Percentiles rank a stretch among this genome's conserved stretches.
Evolutionary conservation across 2,329 filamentous ascomycete species (phyloP).

Genomic region (Elsinoe arachidis): DNA sequence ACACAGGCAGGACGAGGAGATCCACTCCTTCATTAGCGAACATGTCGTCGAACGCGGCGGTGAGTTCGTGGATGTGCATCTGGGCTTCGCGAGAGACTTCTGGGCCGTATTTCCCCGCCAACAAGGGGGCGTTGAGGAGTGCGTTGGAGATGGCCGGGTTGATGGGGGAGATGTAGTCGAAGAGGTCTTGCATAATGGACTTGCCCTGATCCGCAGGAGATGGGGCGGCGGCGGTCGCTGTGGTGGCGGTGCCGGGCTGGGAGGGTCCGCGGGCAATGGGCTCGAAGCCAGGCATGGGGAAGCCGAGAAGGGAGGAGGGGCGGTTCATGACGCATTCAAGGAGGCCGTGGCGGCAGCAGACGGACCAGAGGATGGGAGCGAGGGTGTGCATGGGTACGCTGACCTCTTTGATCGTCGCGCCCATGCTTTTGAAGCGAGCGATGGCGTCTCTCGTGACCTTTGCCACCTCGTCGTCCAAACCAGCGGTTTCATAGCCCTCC

Average conservation of each 20-base stretch:
- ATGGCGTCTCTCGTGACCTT: slow-evolving; percentile 31
- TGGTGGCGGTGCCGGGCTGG: background rate
- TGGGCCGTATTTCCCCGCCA: slow-evolving; percentile 25
- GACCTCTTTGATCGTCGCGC: slow-evolving; percentile 38
- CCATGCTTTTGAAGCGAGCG: slow-evolving; percentile 32
- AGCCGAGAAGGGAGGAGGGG: slow-evolving; percentile 23
- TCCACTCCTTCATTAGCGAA: slow-evolving; percentile 36
- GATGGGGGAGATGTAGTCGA: slow-evolving; percentile 34
- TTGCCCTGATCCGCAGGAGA: background rate
- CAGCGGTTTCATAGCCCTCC: slow-evolving; percentile 35
- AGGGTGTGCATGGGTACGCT: slow-evolving; percentile 41
- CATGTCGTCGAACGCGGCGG: slow-evolving; percentile 38
- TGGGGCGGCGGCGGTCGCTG: background rate
- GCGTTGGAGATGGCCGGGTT: slow-evolving; percentile 41
- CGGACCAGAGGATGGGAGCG: slow-evolving; percentile 43
- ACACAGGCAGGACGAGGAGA: slow-evolving; percentile 41
- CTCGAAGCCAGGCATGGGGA: slow-evolving; percentile 26
- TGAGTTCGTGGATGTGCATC: slow-evolving; percentile 38
- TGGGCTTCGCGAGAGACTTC: slow-evolving; percentile 38
- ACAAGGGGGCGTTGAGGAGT: slow-evolving; percentile 32
- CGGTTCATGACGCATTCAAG: slow-evolving; percentile 24
- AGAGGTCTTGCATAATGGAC: slow-evolving; percentile 33
- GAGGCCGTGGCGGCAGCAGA: slow-evolving; percentile 27
- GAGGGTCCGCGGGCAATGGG: slow-evolving; percentile 16
- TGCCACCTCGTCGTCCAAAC: slow-evolving; percentile 33